Evolutionary conservation across 2,329 filamentous ascomycete species (phyloP).

Genomic region (Blumeria hordei): DNA sequence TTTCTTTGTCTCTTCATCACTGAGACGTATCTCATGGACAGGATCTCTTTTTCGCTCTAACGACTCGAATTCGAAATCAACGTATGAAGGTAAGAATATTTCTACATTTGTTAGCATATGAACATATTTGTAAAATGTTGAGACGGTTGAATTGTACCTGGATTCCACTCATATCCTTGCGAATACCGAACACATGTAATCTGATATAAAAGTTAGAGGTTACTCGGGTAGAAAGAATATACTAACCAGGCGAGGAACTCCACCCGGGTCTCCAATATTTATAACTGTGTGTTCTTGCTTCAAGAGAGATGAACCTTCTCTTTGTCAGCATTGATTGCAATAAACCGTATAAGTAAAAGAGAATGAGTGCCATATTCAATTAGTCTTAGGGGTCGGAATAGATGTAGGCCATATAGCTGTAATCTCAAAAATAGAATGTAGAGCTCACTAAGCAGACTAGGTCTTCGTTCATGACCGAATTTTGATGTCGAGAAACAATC

Average conservation of each 20-base stretch:
- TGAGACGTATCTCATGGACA: constrained; percentile 54
- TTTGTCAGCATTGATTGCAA: background rate
- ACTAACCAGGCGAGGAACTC: constrained; percentile 45
- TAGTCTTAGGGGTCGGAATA: too few species aligned
- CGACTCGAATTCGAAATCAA: constrained; percentile 50
- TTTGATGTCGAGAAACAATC: constrained; percentile 17
- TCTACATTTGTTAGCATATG: constrained; percentile 22
- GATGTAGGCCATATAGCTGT: too few species aligned
- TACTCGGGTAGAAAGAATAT: background rate
- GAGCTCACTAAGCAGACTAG: constrained; percentile 34
- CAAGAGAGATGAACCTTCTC: constrained; percentile 40
- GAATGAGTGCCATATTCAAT: too few species aligned
- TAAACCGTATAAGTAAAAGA: too few species aligned
- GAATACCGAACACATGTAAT: constrained; percentile 60
- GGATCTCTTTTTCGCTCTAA: constrained; percentile 55
- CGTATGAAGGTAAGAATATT: constrained; percentile 59
- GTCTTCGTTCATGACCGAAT: constrained; percentile 28
- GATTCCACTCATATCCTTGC: constrained; percentile 68
- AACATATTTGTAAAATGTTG: background rate
- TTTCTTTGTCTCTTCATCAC: constrained; percentile 47
- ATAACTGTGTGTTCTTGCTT: constrained; percentile 60
- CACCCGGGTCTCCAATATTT: constrained; percentile 51
- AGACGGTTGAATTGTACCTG: constrained; percentile 23
- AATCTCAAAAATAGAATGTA: background rate
- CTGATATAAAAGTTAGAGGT: constrained; percentile 18